phyloP scores from a whole-genome alignment of 805 yeast genomes.

The Hanseniaspora vineae region DNA sequence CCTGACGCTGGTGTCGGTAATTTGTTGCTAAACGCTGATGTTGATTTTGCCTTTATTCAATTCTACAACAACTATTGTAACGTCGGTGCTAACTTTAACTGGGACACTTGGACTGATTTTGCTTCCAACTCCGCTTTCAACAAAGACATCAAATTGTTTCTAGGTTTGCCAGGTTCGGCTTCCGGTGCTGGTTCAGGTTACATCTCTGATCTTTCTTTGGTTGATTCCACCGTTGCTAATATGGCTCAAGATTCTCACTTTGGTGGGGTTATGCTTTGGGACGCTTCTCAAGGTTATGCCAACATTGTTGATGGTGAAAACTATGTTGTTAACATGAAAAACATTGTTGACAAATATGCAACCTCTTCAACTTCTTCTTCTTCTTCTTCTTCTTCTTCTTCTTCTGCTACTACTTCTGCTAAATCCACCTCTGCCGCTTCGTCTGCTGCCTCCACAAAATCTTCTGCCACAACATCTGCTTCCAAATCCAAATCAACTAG shows the following conservation, averaged over 20 bases:
- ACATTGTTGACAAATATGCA: constrained; percentile 22
- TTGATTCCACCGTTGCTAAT: constrained; percentile 45
- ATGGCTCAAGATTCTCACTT: constrained; percentile 58
- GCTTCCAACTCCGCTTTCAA: constrained; percentile 45
- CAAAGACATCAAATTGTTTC: constrained; percentile 49
- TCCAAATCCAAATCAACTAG: constrained; percentile 3
- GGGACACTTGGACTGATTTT: constrained; percentile 60
- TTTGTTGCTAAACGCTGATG: constrained; percentile 40
- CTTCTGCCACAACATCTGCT: constrained; percentile 6
- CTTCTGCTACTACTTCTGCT: constrained; percentile 6
- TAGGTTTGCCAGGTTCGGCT: constrained; percentile 64
- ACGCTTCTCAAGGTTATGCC: constrained; percentile 62
- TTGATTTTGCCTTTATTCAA: constrained; percentile 78
- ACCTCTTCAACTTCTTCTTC: constrained; percentile 6
- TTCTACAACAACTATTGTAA: constrained; percentile 80
- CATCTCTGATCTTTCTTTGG: constrained; percentile 30
- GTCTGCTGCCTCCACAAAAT: constrained; percentile 2
- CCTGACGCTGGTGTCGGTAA: constrained; percentile 65
- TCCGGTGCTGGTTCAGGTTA: constrained; percentile 52
- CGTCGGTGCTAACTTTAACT: constrained; percentile 42
- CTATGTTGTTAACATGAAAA: constrained; percentile 33
- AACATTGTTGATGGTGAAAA: constrained; percentile 30
- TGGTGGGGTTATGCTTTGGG: constrained; percentile 90
- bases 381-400: constrained; percentile 9
- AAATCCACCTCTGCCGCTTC: constrained; percentile 3